Conservation (phyloP, 2,329 filamentous ascomycete species). For the Piedraia hortae region DNA sequence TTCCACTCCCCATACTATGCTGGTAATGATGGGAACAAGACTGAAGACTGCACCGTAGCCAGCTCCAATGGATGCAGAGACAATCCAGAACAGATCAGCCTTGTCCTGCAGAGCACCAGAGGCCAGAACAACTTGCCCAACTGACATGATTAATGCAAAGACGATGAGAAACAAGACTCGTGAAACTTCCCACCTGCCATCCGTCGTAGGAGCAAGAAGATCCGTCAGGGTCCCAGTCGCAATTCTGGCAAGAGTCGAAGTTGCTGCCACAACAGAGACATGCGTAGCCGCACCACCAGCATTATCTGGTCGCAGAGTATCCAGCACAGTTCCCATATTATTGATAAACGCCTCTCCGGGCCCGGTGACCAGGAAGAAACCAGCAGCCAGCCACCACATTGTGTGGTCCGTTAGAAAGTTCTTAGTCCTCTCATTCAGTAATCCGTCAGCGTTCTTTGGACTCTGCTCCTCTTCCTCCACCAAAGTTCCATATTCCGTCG, state of each 20-base stretch:
- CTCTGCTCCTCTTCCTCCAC: conserved; percentile 26
- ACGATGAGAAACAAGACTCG: conserved; percentile 54
- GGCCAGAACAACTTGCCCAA: conserved; percentile 53
- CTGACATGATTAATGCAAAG: conserved; percentile 41
- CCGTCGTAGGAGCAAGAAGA: conserved; percentile 35
- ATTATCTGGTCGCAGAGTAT: conserved; percentile 45
- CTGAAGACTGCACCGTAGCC: conserved; percentile 85
- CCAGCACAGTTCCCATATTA: conserved; percentile 80
- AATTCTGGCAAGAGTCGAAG: conserved; percentile 74
- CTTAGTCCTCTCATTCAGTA: conserved; percentile 73
- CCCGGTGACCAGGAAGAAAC: conserved; percentile 79
- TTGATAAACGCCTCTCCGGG: conserved; percentile 97
- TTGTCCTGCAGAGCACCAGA: conserved; percentile 48
- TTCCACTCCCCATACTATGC: conserved; percentile 94
- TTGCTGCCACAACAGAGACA: conserved; percentile 73
- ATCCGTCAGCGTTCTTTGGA: conserved; percentile 52
- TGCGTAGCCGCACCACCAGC: conserved; percentile 51
- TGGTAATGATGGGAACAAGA: conserved; percentile 71
- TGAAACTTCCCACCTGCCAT: conserved; percentile 31
- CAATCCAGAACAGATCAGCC: conserved; percentile 55
- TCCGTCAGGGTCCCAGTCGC: conserved; percentile 73
- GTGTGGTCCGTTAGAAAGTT: conserved; percentile 65
- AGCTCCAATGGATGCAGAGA: conserved; percentile 59
- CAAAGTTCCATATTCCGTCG: conserved; percentile 51
- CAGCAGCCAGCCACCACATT: conserved; percentile 83